phyloP scores from a whole-genome alignment of 2,329 filamentous ascomycete species.

The Lecanicillium sp. region DNA sequence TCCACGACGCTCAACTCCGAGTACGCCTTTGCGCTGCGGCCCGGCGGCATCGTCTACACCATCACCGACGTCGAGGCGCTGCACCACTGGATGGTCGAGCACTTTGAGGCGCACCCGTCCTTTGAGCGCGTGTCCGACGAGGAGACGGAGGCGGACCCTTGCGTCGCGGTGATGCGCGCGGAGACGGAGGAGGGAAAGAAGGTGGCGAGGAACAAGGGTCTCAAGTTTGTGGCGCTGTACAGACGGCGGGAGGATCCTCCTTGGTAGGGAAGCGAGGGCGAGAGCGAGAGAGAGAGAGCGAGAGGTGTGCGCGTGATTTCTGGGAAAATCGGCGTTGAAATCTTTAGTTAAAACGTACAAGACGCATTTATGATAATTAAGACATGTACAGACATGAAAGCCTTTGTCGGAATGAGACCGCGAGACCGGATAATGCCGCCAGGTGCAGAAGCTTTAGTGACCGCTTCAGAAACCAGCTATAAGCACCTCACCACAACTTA shows the following conservation, averaged over 20 bases:
- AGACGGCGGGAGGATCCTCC: slow-evolving; percentile 71
- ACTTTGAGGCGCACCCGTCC: slow-evolving; percentile 70
- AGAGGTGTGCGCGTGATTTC: too few relatives aligned
- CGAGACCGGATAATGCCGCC: too few relatives aligned
- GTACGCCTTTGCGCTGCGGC: slow-evolving; percentile 80
- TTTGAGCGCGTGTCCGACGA: slow-evolving; percentile 70
- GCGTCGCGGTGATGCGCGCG: slow-evolving; percentile 65
- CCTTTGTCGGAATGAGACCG: too few relatives aligned
- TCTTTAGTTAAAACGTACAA: too few relatives aligned
- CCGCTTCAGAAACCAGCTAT: too few relatives aligned
- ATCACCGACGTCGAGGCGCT: slow-evolving; percentile 96
- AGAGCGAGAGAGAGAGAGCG: too few relatives aligned
- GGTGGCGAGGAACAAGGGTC: slow-evolving; percentile 81
- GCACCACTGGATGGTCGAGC: slow-evolving; percentile 86
- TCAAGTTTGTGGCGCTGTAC: slow-evolving; percentile 88
- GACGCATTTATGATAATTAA: too few relatives aligned
- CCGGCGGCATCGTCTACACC: slow-evolving; percentile 85
- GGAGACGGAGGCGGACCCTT: slow-evolving; percentile 63
- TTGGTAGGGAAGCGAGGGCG: slow-evolving; percentile 60
- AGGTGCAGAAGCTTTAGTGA: too few relatives aligned
- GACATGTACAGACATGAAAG: too few relatives aligned
- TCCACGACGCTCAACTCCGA: slow-evolving; percentile 83
- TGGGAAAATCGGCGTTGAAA: too few relatives aligned
- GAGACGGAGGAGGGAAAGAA: slow-evolving; percentile 98
- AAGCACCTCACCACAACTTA: too few relatives aligned